Base-by-base conservation (phyloP, 805 yeast species). In the Metschnikowia bowlesiae region DNA sequence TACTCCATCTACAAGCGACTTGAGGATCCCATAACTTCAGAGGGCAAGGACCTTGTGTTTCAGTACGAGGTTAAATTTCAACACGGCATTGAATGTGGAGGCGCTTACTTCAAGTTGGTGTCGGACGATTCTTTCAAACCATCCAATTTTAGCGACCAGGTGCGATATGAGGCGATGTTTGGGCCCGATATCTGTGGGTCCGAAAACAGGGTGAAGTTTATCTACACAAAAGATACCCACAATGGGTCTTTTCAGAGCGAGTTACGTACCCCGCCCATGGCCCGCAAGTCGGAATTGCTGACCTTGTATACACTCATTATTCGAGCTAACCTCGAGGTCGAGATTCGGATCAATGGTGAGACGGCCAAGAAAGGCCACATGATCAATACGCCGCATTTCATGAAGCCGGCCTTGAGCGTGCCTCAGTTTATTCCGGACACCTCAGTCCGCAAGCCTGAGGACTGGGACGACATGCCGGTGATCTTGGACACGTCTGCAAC, bases 151-250 rank as follows among this genome's bases (percentile, higher is more conserved):
- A 74, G 72, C 56, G 78, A 80, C 53, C 82, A 75, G 29, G 78
- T 95, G 3, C 87, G 90, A 2, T 89, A 85, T 69, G 89, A 86
- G 66, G 70, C 91, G 55, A 86, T 91, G 92, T 91, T 91, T 71
- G 97, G 97, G 18, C 97, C 97, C 40, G 97, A 91, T 68, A 82
- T 79, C 65, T 91, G 97, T 70, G 96, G 96, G 2, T 63, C 82
- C 47, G 78, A 85, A 41, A 87, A 89, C 70, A 86, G 83, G 67
- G 84, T 91, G 33, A 96, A 87, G 62, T 81, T 90, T 57, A 87
- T 89, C 49, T 61, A 89, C 52, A 74, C 75, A 59, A 78, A 80
- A 64, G 83, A 82, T 41, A 53, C 61, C 28, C 74, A 82, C 28
- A 83, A 82, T 6, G 75, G 71, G 52, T 73, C 75, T 52, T 87